Conservation (phyloP, 23 red algal species). For the Agarophyton chilense region DNA sequence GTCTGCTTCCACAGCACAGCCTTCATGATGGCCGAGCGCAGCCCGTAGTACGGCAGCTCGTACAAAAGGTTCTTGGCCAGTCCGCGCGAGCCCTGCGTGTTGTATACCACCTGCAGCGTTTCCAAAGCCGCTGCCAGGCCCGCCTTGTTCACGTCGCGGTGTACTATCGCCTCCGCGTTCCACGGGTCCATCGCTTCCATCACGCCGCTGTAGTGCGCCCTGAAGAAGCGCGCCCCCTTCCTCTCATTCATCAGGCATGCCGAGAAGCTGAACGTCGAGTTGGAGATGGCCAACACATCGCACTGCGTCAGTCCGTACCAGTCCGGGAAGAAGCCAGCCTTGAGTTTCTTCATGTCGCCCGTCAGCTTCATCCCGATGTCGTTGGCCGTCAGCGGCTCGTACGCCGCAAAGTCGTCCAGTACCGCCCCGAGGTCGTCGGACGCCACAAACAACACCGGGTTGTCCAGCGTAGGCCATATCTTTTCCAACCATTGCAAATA, state of each 20-base stretch:
- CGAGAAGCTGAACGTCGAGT: constrained; percentile 97
- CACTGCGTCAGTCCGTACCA: constrained; percentile 97
- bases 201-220: constrained; percentile 87
- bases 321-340: constrained; percentile 97
- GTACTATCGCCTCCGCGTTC: constrained; percentile 93
- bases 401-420: constrained; percentile 87
- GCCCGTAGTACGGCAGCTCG: constrained; percentile 90
- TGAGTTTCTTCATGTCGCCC: constrained; percentile 44
- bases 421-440: constrained; percentile 92
- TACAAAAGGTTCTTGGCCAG: constrained; percentile 87
- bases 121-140: constrained; percentile 53
- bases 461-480: constrained; percentile 93
- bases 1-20: constrained; percentile 75
- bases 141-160: constrained; percentile 69
- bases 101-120: constrained; percentile 90
- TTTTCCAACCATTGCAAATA: constrained; percentile 95
- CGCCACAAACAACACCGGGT: constrained; percentile 98
- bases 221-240: constrained; percentile 82
- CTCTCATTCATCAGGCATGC: constrained; percentile 89
- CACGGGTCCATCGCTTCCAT: constrained; percentile 92
- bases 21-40: constrained; percentile 90
- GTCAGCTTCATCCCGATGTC: constrained; percentile 81
- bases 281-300: constrained; percentile 97
- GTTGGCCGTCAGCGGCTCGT: constrained; percentile 83
- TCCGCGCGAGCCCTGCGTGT: constrained; percentile 86